phyloP scores from a whole-genome alignment of 1,284 basidiomycete species.

The Trichosporon ovoides region DNA sequence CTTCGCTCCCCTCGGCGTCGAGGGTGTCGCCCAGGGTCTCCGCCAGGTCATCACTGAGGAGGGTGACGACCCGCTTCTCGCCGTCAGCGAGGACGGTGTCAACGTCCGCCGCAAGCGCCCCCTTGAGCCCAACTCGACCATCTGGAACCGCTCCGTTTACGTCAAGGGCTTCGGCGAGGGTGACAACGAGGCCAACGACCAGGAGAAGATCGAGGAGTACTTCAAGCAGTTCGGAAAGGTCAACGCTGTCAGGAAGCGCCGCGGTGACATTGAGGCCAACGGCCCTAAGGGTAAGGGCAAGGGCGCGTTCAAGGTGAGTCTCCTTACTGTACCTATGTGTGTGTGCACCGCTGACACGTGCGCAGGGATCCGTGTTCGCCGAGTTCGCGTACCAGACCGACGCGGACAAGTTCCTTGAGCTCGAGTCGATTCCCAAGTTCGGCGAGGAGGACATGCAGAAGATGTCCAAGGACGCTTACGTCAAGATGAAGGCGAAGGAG shows the following conservation, averaged over 20 bases:
- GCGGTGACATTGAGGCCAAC: conserved; percentile 55
- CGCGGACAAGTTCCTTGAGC: conserved; percentile 69
- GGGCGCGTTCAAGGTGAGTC: conserved; percentile 68
- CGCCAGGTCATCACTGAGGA: conserved; percentile 47
- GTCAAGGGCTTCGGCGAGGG: conserved; percentile 81
- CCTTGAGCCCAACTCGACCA: conserved; percentile 58
- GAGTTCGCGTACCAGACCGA: conserved; percentile 75
- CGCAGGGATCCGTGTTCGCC: conserved; percentile 87
- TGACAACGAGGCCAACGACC: conserved; percentile 58
- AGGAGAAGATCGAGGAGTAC: conserved; percentile 73
- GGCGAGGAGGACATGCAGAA: conserved; percentile 66
- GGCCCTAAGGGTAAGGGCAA: conserved; percentile 56
- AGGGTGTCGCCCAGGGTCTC: conserved; percentile 65
- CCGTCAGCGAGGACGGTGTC: conserved; percentile 62
- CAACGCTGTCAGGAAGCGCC: conserved; percentile 75
- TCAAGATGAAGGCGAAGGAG: conserved; percentile 95
- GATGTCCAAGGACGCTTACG: conserved; percentile 92
- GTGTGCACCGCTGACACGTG: neutral
- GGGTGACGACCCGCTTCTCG: conserved; percentile 59
- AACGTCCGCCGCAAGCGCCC: conserved; percentile 70
- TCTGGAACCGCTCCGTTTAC: conserved; percentile 74
- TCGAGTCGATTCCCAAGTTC: conserved; percentile 73
- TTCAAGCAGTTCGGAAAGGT: conserved; percentile 77
- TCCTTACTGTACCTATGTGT: conserved; percentile 18
- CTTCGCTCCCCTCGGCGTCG: conserved; percentile 57